These are phyloP conservation scores for Ettlia oleoabundans DNA, from an alignment of 139 green algal species.

Conservation along the genomic window DNA sequence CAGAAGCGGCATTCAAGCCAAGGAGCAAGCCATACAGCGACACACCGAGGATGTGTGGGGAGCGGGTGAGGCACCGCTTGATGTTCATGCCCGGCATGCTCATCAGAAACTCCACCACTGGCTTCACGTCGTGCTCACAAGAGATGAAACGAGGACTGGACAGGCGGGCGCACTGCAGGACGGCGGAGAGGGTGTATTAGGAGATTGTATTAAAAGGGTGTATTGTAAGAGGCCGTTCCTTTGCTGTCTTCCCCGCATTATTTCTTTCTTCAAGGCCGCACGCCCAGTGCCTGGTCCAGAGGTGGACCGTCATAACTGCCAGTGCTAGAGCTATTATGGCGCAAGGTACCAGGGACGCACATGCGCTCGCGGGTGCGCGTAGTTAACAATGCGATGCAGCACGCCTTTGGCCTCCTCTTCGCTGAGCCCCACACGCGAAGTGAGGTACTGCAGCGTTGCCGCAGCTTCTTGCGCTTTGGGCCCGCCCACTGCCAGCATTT, in stretches of 20 bases:
- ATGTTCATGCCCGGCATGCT: background rate
- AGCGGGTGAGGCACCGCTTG: background rate
- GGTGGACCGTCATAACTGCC: background rate
- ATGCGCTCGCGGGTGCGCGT: background rate
- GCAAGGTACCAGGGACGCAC: background rate
- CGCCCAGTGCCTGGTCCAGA: too few species aligned
- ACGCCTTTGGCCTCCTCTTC: background rate
- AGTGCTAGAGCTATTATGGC: background rate
- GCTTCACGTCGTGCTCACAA: background rate
- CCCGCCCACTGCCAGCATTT: background rate
- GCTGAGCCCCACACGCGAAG: background rate
- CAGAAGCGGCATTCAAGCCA: background rate
- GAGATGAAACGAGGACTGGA: background rate
- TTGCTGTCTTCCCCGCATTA: too few species aligned
- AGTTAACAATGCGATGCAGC: background rate
- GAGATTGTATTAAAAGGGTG: too few species aligned
- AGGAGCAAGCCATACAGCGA: background rate
- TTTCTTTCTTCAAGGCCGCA: too few species aligned
- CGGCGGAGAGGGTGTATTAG: background rate
- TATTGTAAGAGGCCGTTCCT: too few species aligned
- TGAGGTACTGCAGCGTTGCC: background rate
- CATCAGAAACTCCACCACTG: background rate
- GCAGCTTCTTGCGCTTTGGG: background rate
- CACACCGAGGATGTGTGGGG: conserved; percentile 18
- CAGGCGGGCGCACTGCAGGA: background rate